Evolutionary conservation across 2,329 filamentous ascomycete genomes (phyloP), one percentile per base, ranked within the genome.

Genomic region (Neospermospora avenae): DNA sequence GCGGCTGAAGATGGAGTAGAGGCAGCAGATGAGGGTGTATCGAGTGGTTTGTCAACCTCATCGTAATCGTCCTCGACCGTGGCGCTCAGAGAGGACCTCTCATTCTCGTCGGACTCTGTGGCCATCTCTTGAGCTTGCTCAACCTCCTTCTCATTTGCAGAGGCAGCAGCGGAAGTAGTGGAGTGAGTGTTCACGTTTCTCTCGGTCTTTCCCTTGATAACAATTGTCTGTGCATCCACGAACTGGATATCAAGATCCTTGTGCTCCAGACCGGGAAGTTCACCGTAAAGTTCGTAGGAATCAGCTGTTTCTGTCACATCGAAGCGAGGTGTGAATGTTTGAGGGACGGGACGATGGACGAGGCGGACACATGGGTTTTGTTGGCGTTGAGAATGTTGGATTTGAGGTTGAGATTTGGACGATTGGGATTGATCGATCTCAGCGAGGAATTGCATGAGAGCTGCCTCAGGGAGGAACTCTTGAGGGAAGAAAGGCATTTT

Each of bases 221-320:
- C 79, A 42, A 93, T 77, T 11, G 88, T 91, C 77, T 90, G 87
- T 31, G 83, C 80, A 72, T 93, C 89, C 58, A 84, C 86, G 80
- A 92, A 93, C 71, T 93, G 89, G 72, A 93, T 88, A 70, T 80
- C 78, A 69, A 93, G 78, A 70, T 91, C 80, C 67, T 89, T 83
- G 76, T 89, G 88, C 65, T 82, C 81, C 68, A 91, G 78, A 58
- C 90, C 90, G 0, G 89, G 86, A 7, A 93, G 83, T 75, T 93
- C 90, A 69, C 89, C 90, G 70, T 91, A 85, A 24, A 93, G 86
- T 75, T 93, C 86, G 71, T 91, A 93, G 63, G 78, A 74, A 7
- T 84, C 75, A 63, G 82, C 81, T 10, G 82, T 84, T 78, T 93
- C 90, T 71, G 83, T 85, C 62, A 93, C 80, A 69, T 93, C 89